phyloP scores from a whole-genome alignment of 2,329 filamentous ascomycete species.

The Claviceps sp. region DNA sequence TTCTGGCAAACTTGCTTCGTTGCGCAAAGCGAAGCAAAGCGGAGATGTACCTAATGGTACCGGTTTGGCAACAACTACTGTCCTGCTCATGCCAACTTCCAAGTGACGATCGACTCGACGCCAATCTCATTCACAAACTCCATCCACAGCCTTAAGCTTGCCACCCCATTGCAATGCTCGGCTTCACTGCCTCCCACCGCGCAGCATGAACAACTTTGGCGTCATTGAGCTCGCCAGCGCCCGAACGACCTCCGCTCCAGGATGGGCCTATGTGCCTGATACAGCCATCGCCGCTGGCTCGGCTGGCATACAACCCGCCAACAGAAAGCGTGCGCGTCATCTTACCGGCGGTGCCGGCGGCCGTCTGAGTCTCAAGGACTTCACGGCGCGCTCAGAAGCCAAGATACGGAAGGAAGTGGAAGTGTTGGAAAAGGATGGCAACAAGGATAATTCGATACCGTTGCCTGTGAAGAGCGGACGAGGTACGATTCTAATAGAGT shows the following conservation, averaged over 20 bases:
- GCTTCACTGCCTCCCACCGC: not conserved
- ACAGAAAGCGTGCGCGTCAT: slow-evolving; percentile 60
- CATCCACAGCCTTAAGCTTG: not conserved
- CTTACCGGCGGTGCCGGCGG: slow-evolving; percentile 33
- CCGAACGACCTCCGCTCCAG: slow-evolving; percentile 58
- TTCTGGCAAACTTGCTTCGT: too few relatives aligned
- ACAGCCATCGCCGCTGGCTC: slow-evolving; percentile 42
- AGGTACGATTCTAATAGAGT: slow-evolving; percentile 16
- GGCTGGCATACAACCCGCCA: slow-evolving; percentile 35
- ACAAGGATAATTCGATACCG: slow-evolving; percentile 57
- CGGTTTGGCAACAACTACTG: too few relatives aligned
- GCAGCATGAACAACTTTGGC: slow-evolving; percentile 51
- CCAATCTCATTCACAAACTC: too few relatives aligned
- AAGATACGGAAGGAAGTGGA: slow-evolving; percentile 72
- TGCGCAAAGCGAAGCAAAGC: too few relatives aligned
- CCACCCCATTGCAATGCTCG: not conserved
- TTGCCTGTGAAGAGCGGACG: slow-evolving; percentile 43
- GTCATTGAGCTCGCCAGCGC: slow-evolving; percentile 71
- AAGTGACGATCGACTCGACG: too few relatives aligned
- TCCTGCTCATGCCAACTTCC: too few relatives aligned
- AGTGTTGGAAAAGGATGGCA: slow-evolving; percentile 69
- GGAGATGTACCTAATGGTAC: too few relatives aligned
- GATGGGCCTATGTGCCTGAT: slow-evolving; percentile 87
- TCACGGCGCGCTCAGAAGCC: slow-evolving; percentile 69
- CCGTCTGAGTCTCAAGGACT: slow-evolving; percentile 42